phyloP scores from a whole-genome alignment of 163 green algal genomes.

The Scenedesmus sp. region DNA sequence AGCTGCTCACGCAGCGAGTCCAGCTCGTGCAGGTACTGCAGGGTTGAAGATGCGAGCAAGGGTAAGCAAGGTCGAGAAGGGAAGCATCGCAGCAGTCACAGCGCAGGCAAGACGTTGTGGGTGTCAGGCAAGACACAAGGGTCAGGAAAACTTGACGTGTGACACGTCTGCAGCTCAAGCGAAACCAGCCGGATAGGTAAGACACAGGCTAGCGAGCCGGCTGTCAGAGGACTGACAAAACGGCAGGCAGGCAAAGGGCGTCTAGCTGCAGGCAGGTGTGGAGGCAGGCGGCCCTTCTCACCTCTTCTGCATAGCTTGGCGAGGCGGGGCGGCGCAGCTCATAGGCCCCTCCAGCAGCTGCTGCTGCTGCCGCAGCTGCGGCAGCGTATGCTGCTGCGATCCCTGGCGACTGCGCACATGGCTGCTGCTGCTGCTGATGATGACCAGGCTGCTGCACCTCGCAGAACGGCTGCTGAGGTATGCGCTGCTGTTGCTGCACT shows the following conservation, averaged over 20 bases:
- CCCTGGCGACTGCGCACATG: not conserved
- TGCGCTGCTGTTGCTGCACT: not conserved
- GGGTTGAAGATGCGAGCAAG: not conserved
- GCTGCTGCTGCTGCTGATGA: constrained; percentile 21
- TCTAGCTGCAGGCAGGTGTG: not conserved
- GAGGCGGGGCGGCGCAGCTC: constrained; percentile 31
- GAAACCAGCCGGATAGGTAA: no score
- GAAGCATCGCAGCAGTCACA: no score
- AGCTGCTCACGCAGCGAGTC: constrained; percentile 30
- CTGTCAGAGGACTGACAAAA: not conserved
- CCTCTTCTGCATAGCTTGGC: constrained; percentile 3
- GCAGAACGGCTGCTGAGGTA: not conserved
- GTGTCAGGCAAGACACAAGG: not conserved
- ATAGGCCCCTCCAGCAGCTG: not conserved
- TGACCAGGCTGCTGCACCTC: not conserved
- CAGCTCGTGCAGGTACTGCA: constrained; percentile 17
- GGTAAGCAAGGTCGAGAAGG: not conserved
- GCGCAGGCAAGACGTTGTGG: no score
- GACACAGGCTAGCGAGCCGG: no score
- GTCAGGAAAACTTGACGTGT: not conserved
- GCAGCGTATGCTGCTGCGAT: constrained; percentile 14
- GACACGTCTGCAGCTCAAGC: no score
- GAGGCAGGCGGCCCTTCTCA: not conserved
- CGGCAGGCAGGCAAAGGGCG: not conserved
- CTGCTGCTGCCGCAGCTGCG: constrained; percentile 25